Evolutionary conservation across 495 filamentous ascomycete species (phyloP), one percentile per base, ranked within the genome.

Genomic region (Aspergillus coremiiformis): DNA sequence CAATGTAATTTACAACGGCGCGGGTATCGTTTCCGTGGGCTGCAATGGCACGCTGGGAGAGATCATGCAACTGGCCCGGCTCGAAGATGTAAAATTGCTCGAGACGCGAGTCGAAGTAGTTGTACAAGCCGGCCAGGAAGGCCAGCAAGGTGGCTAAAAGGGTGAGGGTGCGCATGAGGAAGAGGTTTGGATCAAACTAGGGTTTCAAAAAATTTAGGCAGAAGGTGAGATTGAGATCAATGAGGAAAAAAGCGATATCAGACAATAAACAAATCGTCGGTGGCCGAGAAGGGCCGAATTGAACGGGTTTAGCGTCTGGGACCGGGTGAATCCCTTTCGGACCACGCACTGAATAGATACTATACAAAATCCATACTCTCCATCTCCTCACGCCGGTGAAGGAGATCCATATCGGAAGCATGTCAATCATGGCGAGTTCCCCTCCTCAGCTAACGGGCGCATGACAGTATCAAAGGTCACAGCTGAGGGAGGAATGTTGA

Each of bases 1-100:
- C 76, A 60, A 92, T 84, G 73, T 76, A 81, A 55, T 80, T 64
- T 50, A 89, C 84, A 45, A 89, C 74, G 52, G 76, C 73, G 53
- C 74, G 66, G 29, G 86, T 90, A 70, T 90, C 81, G 57, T 87
- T 84, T 53, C 84, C 85, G 62, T 89, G 78, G 12, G 73, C 66
- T n/a, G 59, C 69, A 56, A 94, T 82, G 21, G 79, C 81, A 52
- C 79, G 75, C 66, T 79, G 66, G 15, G 84, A 77, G 12, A 92
- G 73, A 41, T 84, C 80, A 57, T 87, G 78, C 55, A 94, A 75
- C 47, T 90, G 77, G 32, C 70, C 72, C 3, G 78, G 77, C 29
- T 80, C 65, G 68, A 94, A 90, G 68, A 91, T 80, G 77, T 88
- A 92, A 76, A 89, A 86, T 47, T 69, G 76, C 45, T 86, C 78